phyloP scores from a whole-genome alignment of 805 yeast species.

The Ogataea saltuana region DNA sequence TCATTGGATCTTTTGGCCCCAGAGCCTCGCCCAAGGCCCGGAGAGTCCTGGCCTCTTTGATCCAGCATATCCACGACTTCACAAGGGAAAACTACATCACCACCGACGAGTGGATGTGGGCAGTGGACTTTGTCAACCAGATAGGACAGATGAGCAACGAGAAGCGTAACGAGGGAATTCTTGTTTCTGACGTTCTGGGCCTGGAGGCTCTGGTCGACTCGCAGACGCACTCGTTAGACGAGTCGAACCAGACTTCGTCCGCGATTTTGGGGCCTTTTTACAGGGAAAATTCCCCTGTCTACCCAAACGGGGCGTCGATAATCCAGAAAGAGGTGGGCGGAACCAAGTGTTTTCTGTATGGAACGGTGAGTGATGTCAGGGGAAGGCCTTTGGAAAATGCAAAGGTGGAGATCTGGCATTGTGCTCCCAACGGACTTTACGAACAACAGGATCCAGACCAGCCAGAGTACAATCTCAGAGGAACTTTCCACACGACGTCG shows the following conservation, averaged over 20 bases:
- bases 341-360: constrained; percentile 30
- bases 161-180: constrained; percentile 36
- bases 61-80: constrained; percentile 40
- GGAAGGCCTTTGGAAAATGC: constrained; percentile 36
- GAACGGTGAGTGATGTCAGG: constrained; percentile 30
- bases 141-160: constrained; percentile 38
- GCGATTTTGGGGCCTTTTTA: constrained; percentile 41
- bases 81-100: constrained; percentile 38
- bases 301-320: constrained; percentile 35
- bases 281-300: constrained; percentile 34
- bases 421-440: constrained; percentile 40
- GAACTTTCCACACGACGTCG: constrained; percentile 32
- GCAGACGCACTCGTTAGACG: constrained; percentile 29
- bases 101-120: constrained; percentile 39
- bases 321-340: constrained; percentile 38
- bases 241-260: constrained; percentile 30
- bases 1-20: constrained; percentile 34
- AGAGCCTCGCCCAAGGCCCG: constrained; percentile 30
- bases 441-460: constrained; percentile 41
- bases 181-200: constrained; percentile 39
- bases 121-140: constrained; percentile 34
- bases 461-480: constrained; percentile 37
- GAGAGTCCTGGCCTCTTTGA: constrained; percentile 29
- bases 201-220: constrained; percentile 37
- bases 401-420: constrained; percentile 39